Evolutionary conservation across 179 eudicot genomes (phyloP), one percentile per base, ranked within the genome.

Genomic region (Silene noctiflora): DNA sequence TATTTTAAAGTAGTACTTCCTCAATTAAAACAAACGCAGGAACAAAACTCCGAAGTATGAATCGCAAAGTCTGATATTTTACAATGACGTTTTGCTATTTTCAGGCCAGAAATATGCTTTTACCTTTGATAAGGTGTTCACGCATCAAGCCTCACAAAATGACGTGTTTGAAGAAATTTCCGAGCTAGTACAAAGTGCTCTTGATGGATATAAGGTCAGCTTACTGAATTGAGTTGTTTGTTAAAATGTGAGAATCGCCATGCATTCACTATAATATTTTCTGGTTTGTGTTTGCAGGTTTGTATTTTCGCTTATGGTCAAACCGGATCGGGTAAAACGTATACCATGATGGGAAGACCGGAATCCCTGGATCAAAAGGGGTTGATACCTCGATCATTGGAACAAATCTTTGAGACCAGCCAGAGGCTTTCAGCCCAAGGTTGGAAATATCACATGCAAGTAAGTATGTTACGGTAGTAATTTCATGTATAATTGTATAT

Each of bases 231-330:
- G 24, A 6, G 7, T 74, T 66, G 25, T 60, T 6, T 31, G 17
- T 1, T 56, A 8, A 55, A 56, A 31, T 20, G 55, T 20, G 55
- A 60, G 53, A 39, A 60, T 59, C 62, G 11, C 13, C 66, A 59
- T 33, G 67, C 1, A 2, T 55, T n/a, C 24, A 72, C 63, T 14
- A 44, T 21, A 16, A 72, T 29, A 27, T 6, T 4, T n/a, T 62
- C 4, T 61, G 22, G 62, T 72, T 8, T 42, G n/a, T 64, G 46
- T 70, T 29, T 67, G 69, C 83, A 91, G 97, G 94, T 91, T 13
- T 91, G 94, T 75, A 90, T 91, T 65, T 91, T 91, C 79, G 92
- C 97, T n/a, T 91, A 91, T 73, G 97, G 97, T 21, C 97, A 91
- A 75, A 91, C 97, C 10, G 96, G 96, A 4, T 91, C 93, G 0